Evolutionary conservation across 2,329 filamentous ascomycete species (phyloP), one percentile per base, ranked within the genome.

Genomic region (Colletotrichum tanaceti): DNA sequence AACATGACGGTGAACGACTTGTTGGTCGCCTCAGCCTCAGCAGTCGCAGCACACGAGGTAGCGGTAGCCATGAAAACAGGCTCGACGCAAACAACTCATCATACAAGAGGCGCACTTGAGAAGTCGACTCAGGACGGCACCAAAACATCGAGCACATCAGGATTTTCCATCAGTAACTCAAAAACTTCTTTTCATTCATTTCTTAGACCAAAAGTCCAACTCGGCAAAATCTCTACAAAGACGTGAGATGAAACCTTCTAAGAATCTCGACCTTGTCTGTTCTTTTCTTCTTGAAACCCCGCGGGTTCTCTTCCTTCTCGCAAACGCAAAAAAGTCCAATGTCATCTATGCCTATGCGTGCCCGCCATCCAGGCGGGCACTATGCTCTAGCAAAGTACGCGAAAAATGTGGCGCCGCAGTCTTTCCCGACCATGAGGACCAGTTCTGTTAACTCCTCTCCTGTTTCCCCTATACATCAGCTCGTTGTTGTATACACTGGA

Each of bases 361-460:
- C 61, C 54, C 61, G 49, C 61, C 65, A 49, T 68, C 61, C 47
- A 65, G 65, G 65, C 61, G 65, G 13, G 54, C 65, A 50, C 44
- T 20, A 53, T 47, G 55, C 63, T 68, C 54, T 68, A 65, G 65
- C 61, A 68, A 54, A 50, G 61, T 68, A 68, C 35, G 63, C 47
- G 32, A 47, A 44, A 44, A 35, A 52, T 57, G 44, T 28, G 35
- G 32, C 24, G 49, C 41, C 58, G 49, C 43, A 55, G 58, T 65
- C 58, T 28, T 62, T 39, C 35, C 58, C 35, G 32, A 53, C 53
- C 32, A 20, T 20, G 28, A 32, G 47, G 58, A 54, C 18, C 22
- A 32, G 13, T 47, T 59, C 32, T 59, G 43, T 54, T 46, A 59
- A 59, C 57, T 59, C 43, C 57, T 39, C 57, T 49, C 44, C 28